phyloP scores from a whole-genome alignment of 2,329 filamentous ascomycete genomes.

The Didymella lethalis region DNA sequence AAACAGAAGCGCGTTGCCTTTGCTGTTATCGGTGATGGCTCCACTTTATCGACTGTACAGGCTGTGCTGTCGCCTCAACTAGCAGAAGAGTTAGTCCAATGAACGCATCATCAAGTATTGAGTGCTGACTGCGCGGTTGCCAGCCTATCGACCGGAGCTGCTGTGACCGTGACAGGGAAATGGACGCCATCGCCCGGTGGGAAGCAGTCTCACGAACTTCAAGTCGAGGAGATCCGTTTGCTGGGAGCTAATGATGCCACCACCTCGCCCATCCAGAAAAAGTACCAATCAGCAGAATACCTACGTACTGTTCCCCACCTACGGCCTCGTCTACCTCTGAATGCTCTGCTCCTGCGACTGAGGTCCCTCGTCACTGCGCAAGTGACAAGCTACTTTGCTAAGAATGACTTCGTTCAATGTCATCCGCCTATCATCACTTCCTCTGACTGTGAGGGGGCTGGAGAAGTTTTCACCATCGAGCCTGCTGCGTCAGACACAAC shows the following conservation, averaged over 20 bases:
- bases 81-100: constrained; percentile 71
- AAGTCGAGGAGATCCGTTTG: constrained; percentile 72
- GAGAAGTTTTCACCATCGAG: constrained; percentile 83
- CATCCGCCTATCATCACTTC: constrained; percentile 96
- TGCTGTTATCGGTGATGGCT: constrained; percentile 86
- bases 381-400: constrained; percentile 77
- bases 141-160: constrained; percentile 82
- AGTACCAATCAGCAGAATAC: constrained; percentile 90
- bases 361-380: constrained; percentile 80
- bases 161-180: constrained; percentile 77
- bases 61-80: constrained; percentile 77
- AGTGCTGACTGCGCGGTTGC: constrained; percentile 26
- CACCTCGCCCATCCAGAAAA: constrained; percentile 94
- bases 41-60: constrained; percentile 79
- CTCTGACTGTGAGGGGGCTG: constrained; percentile 95
- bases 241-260: constrained; percentile 81
- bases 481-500: constrained; percentile 27
- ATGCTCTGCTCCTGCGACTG: constrained; percentile 80
- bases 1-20: constrained; percentile 87
- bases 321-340: constrained; percentile 79
- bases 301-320: constrained; percentile 89
- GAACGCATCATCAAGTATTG: constrained; percentile 5
- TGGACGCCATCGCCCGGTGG: constrained; percentile 77
- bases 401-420: constrained; percentile 77
- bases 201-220: constrained; percentile 80